These are phyloP conservation scores for Leucocoprinus leucothites DNA, from an alignment of 768 basidiomycete species.

Conservation along the genomic window DNA sequence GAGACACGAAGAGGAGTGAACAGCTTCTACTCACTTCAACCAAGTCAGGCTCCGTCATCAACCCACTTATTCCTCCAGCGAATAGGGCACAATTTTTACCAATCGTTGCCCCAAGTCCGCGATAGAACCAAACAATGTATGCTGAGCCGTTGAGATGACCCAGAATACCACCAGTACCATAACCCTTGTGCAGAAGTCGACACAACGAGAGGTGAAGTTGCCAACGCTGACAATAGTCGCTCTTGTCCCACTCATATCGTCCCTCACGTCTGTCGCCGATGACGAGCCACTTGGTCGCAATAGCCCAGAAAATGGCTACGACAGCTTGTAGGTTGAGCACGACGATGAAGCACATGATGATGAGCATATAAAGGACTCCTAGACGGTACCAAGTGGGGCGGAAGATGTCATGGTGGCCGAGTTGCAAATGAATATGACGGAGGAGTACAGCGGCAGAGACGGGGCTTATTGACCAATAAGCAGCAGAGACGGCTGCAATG, in stretches of 20 bases:
- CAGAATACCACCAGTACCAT: constrained; percentile 39
- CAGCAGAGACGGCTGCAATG: constrained; percentile 33
- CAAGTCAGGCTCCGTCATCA: constrained; percentile 48
- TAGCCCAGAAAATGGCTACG: constrained; percentile 36
- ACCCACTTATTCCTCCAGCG: constrained; percentile 35
- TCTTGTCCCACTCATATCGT: constrained; percentile 42
- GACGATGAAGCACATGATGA: constrained; percentile 35
- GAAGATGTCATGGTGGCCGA: constrained; percentile 30
- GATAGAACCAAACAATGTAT: constrained; percentile 44
- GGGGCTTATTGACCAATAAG: constrained; percentile 40
- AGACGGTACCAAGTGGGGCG: constrained; percentile 35
- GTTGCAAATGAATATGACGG: constrained; percentile 28
- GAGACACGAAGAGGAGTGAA: not conserved
- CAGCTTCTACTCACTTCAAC: constrained; percentile 28
- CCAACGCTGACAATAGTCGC: constrained; percentile 48
- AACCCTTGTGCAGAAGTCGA: constrained; percentile 35
- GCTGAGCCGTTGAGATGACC: constrained; percentile 36
- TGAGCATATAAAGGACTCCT: constrained; percentile 35
- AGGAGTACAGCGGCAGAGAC: constrained; percentile 37
- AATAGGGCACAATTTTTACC: constrained; percentile 39
- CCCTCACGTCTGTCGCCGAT: constrained; percentile 38
- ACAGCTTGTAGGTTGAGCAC: constrained; percentile 36
- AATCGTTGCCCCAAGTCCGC: constrained; percentile 41
- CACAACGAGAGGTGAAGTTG: constrained; percentile 41
- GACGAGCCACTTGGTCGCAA: constrained; percentile 40